A percentile compares a stretch with the other conserved stretches of the same genome.
phyloP scores from a whole-genome alignment of 257 asterid genomes.

The Datura wrightii region DNA sequence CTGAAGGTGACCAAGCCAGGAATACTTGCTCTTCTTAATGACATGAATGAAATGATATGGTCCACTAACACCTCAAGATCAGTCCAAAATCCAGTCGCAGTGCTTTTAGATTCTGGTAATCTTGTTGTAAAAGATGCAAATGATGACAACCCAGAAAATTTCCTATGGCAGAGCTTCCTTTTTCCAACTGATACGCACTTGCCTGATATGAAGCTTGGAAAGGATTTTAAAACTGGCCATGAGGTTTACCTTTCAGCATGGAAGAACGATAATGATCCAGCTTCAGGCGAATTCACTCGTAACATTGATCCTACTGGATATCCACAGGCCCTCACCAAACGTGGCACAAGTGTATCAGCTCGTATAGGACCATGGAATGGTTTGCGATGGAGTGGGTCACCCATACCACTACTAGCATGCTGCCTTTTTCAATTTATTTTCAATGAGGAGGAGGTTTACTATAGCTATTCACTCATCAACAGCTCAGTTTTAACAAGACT shows the following conservation, averaged over 20 bases:
- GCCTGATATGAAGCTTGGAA: slow-evolving; percentile 8
- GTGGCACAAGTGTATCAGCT: neutral
- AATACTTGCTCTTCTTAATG: neutral
- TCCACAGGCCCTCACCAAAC: neutral
- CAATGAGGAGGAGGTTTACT: slow-evolving; percentile 12
- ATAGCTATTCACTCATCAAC: neutral
- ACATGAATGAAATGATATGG: neutral
- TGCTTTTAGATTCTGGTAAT: slow-evolving; percentile 4
- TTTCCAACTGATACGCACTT: neutral
- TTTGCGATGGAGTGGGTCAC: slow-evolving; percentile 29
- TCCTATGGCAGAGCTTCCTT: neutral
- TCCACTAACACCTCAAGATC: slow-evolving; percentile 15
- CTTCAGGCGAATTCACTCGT: slow-evolving; percentile 26
- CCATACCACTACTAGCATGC: neutral
- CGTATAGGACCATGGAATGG: slow-evolving; percentile 64
- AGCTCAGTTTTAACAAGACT: neutral
- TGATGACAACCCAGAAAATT: neutral
- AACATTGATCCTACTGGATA: slow-evolving; percentile 42
- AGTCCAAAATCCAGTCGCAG: slow-evolving; percentile 12
- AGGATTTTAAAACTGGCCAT: neutral
- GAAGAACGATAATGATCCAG: slow-evolving; percentile 25
- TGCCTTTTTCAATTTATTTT: neutral
- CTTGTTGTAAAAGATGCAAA: neutral
- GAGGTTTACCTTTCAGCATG: slow-evolving; percentile 26
- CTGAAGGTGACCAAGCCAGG: neutral